A percentile compares a stretch with the other conserved stretches of the same genome.
phyloP scores from a whole-genome alignment of 352 stramenopile genomes.

The Globisporangium cylindrosporum region DNA sequence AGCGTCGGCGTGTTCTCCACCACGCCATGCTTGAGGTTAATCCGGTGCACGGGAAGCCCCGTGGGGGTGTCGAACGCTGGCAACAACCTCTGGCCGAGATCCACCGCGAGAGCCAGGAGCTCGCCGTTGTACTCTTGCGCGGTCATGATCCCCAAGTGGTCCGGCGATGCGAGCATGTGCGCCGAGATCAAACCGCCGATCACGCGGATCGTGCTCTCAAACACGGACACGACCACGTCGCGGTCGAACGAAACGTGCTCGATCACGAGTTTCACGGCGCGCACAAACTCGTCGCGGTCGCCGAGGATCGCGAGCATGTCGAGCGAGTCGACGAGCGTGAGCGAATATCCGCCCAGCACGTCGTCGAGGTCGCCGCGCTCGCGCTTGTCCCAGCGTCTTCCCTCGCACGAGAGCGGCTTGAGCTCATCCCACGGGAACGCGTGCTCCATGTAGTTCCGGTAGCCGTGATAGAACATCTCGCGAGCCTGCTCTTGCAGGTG shows the following conservation, averaged over 20 bases:
- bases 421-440: conserved; percentile 88
- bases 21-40: conserved; percentile 90
- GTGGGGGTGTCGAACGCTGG: conserved; percentile 96
- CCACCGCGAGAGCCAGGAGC: conserved; percentile 91
- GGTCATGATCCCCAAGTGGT: conserved; percentile 52
- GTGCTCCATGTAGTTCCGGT: conserved; percentile 85
- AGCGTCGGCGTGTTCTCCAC: conserved; percentile 76
- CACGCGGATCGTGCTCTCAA: conserved; percentile 92
- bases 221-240: conserved; percentile 90
- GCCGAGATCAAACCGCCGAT: conserved; percentile 90
- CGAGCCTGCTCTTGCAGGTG: conserved; percentile 72
- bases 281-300: conserved; percentile 75
- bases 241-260: conserved; percentile 74
- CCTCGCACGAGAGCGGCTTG: conserved; percentile 78
- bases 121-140: conserved; percentile 89
- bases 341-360: conserved; percentile 73
- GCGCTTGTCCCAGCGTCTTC: conserved; percentile 70
- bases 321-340: conserved; percentile 87
- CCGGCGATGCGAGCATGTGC: conserved; percentile 78
- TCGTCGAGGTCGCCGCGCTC: conserved; percentile 86
- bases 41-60: conserved; percentile 93
- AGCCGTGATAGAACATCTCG: conserved; percentile 90
- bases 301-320: conserved; percentile 87
- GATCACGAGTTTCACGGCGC: conserved; percentile 61
- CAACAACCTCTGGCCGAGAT: conserved; percentile 94